phyloP scores from a whole-genome alignment of 1,284 basidiomycete genomes.

The Boletus smithii region DNA sequence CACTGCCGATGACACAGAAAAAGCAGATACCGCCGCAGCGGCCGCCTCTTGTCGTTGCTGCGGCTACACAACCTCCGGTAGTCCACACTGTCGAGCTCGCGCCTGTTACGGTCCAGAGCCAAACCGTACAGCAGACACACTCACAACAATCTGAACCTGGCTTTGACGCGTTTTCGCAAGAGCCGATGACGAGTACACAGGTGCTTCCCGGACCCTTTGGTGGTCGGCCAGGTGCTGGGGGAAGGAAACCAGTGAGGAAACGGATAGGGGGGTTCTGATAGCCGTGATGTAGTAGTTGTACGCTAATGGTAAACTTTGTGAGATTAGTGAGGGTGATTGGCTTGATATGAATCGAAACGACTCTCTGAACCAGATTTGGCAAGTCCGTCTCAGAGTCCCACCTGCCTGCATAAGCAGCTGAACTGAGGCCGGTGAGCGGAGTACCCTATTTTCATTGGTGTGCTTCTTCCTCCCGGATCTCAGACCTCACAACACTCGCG shows the following conservation, averaged over 20 bases:
- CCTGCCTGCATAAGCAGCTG: no score
- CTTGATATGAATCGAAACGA: no score
- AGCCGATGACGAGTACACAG: slow-evolving; percentile 60
- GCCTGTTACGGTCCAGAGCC: slow-evolving; percentile 4
- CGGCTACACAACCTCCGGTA: slow-evolving; percentile 20
- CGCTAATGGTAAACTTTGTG: no score
- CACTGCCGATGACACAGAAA: slow-evolving; percentile 17
- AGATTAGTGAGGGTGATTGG: no score
- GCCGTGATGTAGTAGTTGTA: not conserved
- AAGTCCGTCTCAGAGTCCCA: slow-evolving; percentile 26
- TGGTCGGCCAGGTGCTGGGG: slow-evolving; percentile 43
- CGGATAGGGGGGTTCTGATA: slow-evolving; percentile 70
- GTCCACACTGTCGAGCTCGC: slow-evolving; percentile 13
- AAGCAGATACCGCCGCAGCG: slow-evolving; percentile 18
- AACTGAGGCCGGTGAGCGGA: no score
- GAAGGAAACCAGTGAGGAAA: slow-evolving; percentile 62
- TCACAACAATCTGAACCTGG: slow-evolving; percentile 17
- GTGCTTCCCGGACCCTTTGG: slow-evolving; percentile 69
- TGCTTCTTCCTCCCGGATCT: slow-evolving; percentile 13
- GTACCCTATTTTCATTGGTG: slow-evolving; percentile 21
- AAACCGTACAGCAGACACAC: slow-evolving; percentile 7
- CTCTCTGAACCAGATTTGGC: no score
- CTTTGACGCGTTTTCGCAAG: slow-evolving; percentile 39
- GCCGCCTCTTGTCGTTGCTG: slow-evolving; percentile 38
- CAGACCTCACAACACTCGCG: slow-evolving; percentile 12